These are phyloP conservation scores for Tolypocladium amazonense DNA, from an alignment of 2,329 filamentous ascomycete species.

Conservation along the genomic window DNA sequence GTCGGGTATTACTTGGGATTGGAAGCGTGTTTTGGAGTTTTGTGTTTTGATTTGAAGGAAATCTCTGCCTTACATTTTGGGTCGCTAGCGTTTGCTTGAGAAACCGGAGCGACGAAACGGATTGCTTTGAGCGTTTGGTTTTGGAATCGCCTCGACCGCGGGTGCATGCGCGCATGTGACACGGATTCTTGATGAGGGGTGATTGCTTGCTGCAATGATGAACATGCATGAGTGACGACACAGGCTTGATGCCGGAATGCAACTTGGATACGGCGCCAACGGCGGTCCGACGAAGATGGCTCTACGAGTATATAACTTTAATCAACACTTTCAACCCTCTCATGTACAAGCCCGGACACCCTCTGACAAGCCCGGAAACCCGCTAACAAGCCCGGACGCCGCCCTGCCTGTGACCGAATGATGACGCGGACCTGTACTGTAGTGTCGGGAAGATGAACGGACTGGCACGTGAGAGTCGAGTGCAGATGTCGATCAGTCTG, in stretches of 20 bases:
- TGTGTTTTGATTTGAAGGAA: not conserved
- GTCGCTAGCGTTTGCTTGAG: not conserved
- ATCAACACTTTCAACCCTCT: not conserved
- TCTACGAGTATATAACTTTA: not conserved
- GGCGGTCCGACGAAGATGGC: not conserved
- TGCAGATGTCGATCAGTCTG: not conserved
- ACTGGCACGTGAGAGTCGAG: not conserved
- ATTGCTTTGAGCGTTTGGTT: constrained; percentile 14
- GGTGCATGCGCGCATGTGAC: constrained; percentile 5
- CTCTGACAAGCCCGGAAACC: not conserved
- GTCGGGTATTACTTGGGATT: not conserved
- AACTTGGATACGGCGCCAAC: not conserved
- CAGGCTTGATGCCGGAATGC: not conserved
- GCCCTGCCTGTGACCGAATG: not conserved
- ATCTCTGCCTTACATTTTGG: not conserved
- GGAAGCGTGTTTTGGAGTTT: not conserved
- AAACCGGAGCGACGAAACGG: constrained; percentile 5
- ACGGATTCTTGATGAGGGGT: not conserved
- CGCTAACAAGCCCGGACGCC: not conserved
- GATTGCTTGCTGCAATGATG: not conserved
- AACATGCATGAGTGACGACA: not conserved
- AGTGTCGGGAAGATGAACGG: not conserved
- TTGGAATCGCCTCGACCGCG: constrained; percentile 1
- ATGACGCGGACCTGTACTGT: not conserved
- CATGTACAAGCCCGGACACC: not conserved